Evolutionary conservation across 2,329 filamentous ascomycete species (phyloP).

Genomic region (Neofusicoccum umdonicola): DNA sequence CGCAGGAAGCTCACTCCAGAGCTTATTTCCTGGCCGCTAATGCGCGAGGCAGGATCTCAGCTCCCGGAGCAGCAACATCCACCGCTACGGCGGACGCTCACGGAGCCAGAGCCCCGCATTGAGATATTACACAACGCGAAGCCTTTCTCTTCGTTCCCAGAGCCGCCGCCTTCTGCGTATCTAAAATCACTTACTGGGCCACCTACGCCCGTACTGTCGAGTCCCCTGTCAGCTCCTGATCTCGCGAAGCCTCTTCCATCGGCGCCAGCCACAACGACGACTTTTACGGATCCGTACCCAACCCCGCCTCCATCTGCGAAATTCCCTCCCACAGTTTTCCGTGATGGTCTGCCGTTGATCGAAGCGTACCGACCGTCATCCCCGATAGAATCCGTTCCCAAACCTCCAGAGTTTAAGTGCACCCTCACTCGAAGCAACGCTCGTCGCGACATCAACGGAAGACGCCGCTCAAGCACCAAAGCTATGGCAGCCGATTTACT

Average conservation of each 20-base stretch:
- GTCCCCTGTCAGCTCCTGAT: neutral
- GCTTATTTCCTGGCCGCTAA: slow-evolving; percentile 14
- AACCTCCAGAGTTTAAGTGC: neutral
- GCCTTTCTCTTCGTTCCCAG: neutral
- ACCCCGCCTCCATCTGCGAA: slow-evolving; percentile 5
- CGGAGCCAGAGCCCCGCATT: neutral
- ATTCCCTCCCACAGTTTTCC: neutral
- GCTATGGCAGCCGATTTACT: slow-evolving; percentile 6
- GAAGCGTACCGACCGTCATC: neutral
- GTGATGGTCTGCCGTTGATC: neutral
- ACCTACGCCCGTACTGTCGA: neutral
- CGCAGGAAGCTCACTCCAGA: neutral
- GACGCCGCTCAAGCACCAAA: slow-evolving; percentile 5
- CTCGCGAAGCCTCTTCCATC: neutral
- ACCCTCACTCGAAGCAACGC: slow-evolving; percentile 13
- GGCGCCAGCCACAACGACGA: neutral
- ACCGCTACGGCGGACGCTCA: neutral
- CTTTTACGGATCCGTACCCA: neutral
- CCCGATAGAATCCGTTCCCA: neutral
- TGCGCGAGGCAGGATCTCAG: neutral
- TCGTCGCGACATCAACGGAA: neutral
- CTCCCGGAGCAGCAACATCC: neutral
- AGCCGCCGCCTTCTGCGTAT: neutral
- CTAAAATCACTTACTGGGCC: neutral
- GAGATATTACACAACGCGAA: neutral